These are phyloP conservation scores for Inga leiocalycina DNA, from an alignment of 306 rosid genomes.

Conservation along the genomic window DNA sequence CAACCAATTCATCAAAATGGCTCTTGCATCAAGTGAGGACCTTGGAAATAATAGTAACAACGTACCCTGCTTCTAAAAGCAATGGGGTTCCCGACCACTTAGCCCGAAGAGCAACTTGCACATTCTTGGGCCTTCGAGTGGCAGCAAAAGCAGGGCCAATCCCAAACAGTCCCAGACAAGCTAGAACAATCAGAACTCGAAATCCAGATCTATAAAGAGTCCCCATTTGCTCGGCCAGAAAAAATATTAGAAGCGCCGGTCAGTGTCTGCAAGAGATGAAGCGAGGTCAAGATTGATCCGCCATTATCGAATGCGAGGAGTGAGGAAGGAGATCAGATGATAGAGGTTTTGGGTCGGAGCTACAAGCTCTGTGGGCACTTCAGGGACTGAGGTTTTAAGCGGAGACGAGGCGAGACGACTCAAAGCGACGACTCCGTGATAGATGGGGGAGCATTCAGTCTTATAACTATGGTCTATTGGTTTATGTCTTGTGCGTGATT, in stretches of 20 bases:
- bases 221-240: slow-evolving; percentile 41
- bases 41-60: not conserved
- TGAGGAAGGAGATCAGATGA: not conserved
- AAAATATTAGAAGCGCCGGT: not conserved
- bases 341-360: not conserved
- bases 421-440: slow-evolving; percentile 26
- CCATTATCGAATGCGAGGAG: slow-evolving; percentile 28
- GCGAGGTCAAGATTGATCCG: slow-evolving; percentile 24
- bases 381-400: not conserved
- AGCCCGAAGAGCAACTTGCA: slow-evolving; percentile 74
- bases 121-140: slow-evolving; percentile 68
- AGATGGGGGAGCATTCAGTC: not conserved
- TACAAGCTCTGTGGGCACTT: not conserved
- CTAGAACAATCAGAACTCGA: slow-evolving; percentile 44
- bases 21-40: not conserved
- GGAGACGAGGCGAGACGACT: slow-evolving; percentile 16
- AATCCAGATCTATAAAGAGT: slow-evolving; percentile 45
- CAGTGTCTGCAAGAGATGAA: slow-evolving; percentile 15
- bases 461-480: not conserved
- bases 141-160: slow-evolving; percentile 44
- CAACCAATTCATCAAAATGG: not conserved
- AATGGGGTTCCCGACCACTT: slow-evolving; percentile 90
- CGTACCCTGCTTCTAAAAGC: slow-evolving; percentile 91
- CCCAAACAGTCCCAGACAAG: slow-evolving; percentile 37
- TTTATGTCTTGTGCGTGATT: not conserved